phyloP scores from a whole-genome alignment of 345 rosid genomes.

The Boechera stricta region DNA sequence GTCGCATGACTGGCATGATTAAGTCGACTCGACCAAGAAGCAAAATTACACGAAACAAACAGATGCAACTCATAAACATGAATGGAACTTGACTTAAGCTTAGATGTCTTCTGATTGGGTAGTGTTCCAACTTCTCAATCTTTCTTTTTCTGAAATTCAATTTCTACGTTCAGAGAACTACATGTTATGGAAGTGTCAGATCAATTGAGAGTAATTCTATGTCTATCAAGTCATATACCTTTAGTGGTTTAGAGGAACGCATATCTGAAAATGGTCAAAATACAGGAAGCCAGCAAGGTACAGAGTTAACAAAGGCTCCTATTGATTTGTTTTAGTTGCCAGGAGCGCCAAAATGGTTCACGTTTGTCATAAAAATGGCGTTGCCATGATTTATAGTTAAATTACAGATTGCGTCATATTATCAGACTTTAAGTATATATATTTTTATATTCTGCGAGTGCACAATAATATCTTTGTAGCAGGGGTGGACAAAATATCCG shows the following conservation, averaged over 20 bases:
- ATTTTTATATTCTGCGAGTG: too few relatives aligned
- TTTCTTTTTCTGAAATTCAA: not conserved
- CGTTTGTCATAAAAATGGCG: too few relatives aligned
- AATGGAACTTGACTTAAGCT: not conserved
- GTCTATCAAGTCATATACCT: constrained; percentile 66
- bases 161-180: not conserved
- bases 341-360: too few relatives aligned
- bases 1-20: not conserved
- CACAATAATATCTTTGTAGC: too few relatives aligned
- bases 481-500: too few relatives aligned
- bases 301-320: too few relatives aligned
- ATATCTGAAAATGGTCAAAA: too few relatives aligned
- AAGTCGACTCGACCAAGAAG: constrained; percentile 1
- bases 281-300: constrained; percentile 33
- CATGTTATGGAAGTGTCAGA: constrained; percentile 71
- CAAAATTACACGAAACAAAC: not conserved
- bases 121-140: not conserved
- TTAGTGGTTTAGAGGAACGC: not conserved
- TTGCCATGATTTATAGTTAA: too few relatives aligned
- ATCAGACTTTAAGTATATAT: too few relatives aligned
- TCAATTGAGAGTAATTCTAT: constrained; percentile 64
- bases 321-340: too few relatives aligned
- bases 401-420: too few relatives aligned
- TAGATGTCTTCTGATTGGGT: not conserved
- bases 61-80: not conserved